Conservation (phyloP, 768 basidiomycete species). For the Hirschioporus abietinus region DNA sequence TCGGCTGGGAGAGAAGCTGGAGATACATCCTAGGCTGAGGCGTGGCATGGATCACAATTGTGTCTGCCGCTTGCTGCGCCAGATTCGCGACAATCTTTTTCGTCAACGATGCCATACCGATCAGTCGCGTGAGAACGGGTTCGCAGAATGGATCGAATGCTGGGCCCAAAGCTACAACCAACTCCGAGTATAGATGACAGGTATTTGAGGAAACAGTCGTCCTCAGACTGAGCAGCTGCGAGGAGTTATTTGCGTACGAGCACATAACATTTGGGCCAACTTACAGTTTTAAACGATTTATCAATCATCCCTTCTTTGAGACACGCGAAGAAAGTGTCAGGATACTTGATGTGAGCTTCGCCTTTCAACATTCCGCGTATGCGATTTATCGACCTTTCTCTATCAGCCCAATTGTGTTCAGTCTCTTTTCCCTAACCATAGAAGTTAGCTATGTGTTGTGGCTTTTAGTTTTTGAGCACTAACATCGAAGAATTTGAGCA, state of each 20-base stretch:
- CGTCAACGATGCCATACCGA: constrained; percentile 85
- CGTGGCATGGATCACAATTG: constrained; percentile 66
- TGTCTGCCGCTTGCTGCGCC: constrained; percentile 66
- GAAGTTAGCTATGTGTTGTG: neutral
- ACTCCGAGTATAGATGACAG: constrained; percentile 69
- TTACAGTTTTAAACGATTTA: constrained; percentile 78
- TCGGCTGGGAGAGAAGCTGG: constrained; percentile 57
- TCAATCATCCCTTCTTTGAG: constrained; percentile 78
- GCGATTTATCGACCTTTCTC: constrained; percentile 71
- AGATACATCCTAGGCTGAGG: constrained; percentile 65
- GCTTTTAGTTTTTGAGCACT: constrained; percentile 13
- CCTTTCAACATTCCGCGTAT: constrained; percentile 90
- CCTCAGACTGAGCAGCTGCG: constrained; percentile 77
- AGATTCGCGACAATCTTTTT: constrained; percentile 89
- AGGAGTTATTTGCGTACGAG: constrained; percentile 7
- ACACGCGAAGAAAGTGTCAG: constrained; percentile 66
- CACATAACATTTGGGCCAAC: constrained; percentile 21
- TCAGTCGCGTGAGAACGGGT: constrained; percentile 61
- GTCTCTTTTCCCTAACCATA: constrained; percentile 81
- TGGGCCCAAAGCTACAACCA: constrained; percentile 59
- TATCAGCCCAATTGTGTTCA: constrained; percentile 88
- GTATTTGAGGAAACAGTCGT: constrained; percentile 86
- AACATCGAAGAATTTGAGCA: constrained; percentile 80
- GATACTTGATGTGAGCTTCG: constrained; percentile 68
- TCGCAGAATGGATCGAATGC: constrained; percentile 81